phyloP scores from a whole-genome alignment of 2,329 filamentous ascomycete genomes.

The Cladosporium sphaerospermum region DNA sequence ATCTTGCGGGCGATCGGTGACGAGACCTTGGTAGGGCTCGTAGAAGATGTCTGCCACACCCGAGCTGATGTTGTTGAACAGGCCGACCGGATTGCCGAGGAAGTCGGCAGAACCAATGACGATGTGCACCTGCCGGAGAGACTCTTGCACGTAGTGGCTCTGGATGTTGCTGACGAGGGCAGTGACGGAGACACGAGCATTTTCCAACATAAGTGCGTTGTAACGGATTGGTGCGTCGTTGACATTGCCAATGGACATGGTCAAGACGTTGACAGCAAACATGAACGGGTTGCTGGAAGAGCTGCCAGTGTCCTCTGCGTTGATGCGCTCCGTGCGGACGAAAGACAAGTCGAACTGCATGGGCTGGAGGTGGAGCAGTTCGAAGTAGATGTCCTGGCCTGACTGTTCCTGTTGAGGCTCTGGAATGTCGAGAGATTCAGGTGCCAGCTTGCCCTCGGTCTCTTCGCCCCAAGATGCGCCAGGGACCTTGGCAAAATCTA shows the following conservation, averaged over 20 bases:
- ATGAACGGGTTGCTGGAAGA: conserved; percentile 83
- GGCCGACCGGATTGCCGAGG: conserved; percentile 89
- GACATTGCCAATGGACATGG: conserved; percentile 98
- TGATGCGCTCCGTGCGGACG: conserved; percentile 92
- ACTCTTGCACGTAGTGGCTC: conserved; percentile 95
- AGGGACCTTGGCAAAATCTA: conserved; percentile 91
- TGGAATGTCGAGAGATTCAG: conserved; percentile 83
- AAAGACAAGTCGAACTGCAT: conserved; percentile 98
- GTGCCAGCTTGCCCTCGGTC: conserved; percentile 78
- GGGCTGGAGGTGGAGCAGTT: conserved; percentile 91
- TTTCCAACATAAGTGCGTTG: conserved; percentile 91
- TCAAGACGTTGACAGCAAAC: conserved; percentile 98
- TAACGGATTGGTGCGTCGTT: conserved; percentile 93
- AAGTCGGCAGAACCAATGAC: conserved; percentile 96
- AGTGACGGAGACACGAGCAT: conserved; percentile 81
- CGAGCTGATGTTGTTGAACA: conserved; percentile 98
- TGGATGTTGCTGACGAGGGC: conserved; percentile 80
- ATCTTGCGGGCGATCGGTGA: conserved; percentile 92
- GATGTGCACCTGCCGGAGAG: conserved; percentile 91
- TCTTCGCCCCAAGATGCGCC: conserved; percentile 82
- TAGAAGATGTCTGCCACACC: conserved; percentile 98
- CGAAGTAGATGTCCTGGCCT: conserved; percentile 95
- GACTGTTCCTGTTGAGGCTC: conserved; percentile 79
- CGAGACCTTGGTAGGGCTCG: conserved; percentile 95
- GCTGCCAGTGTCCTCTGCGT: conserved; percentile 88